A percentile compares a stretch with the other conserved stretches of the same genome.
These are phyloP conservation scores for Eimeria maxima DNA, from an alignment of 169 alveolate species.

Conservation along the genomic window DNA sequence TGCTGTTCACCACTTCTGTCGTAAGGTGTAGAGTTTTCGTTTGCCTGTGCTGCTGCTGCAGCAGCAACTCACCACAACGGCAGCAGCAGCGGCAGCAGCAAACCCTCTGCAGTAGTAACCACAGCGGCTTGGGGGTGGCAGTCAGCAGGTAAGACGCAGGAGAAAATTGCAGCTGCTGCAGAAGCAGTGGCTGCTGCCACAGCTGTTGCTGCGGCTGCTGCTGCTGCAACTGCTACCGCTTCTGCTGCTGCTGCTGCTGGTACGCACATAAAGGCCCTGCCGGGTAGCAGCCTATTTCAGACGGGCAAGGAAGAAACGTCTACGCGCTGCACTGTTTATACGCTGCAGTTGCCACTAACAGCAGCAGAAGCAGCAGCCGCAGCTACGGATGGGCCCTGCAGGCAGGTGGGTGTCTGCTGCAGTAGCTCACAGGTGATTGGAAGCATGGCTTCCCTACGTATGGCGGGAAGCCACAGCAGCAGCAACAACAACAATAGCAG, in stretches of 20 bases:
- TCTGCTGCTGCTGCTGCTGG: constrained; percentile 30
- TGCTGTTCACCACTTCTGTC: background rate
- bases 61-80: background rate
- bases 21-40: background rate
- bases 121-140: background rate
- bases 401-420: background rate
- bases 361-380: constrained; percentile 5
- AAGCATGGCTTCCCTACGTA: constrained; percentile 12
- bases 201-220: background rate
- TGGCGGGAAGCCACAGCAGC: background rate
- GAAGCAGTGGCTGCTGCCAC: constrained; percentile 20
- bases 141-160: background rate
- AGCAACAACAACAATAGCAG: background rate
- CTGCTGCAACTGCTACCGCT: background rate
- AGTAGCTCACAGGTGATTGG: background rate
- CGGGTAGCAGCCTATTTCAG: background rate
- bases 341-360: background rate
- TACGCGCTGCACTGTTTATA: background rate
- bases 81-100: constrained; percentile 48
- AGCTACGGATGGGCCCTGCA: background rate
- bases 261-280: background rate
- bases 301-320: background rate
- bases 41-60: background rate
- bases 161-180: background rate
- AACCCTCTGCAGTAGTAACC: background rate